phyloP scores from a whole-genome alignment of 164 flowering plant genomes.

The Aristolochia californica region DNA sequence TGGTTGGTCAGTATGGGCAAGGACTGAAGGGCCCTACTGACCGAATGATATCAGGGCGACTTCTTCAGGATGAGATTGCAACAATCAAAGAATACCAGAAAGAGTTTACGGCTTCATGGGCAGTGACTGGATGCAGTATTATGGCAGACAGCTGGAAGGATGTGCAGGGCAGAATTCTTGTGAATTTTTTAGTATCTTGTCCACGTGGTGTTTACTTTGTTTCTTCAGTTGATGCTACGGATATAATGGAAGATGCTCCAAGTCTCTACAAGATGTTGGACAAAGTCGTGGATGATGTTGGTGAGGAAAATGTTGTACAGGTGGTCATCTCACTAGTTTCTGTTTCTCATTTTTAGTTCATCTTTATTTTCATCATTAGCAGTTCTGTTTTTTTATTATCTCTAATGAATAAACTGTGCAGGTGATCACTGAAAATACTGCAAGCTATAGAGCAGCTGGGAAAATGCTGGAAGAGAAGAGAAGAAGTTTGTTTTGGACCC shows the following conservation, averaged over 20 bases:
- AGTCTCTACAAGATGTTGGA: constrained; percentile 56
- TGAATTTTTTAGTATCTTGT: constrained; percentile 60
- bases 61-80: constrained; percentile 51
- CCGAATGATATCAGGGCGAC: constrained; percentile 41
- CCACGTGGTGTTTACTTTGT: constrained; percentile 58
- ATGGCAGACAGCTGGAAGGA: constrained; percentile 79
- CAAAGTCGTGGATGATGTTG: constrained; percentile 63
- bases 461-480: constrained; percentile 75
- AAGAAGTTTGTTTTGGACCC: constrained; percentile 64
- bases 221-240: constrained; percentile 60
- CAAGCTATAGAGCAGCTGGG: constrained; percentile 59
- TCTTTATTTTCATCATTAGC: background rate
- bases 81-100: constrained; percentile 35
- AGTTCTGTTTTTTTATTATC: background rate
- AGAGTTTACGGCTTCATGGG: constrained; percentile 53
- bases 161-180: constrained; percentile 37
- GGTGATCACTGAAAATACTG: constrained; percentile 60
- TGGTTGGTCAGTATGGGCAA: constrained; percentile 61
- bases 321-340: constrained; percentile 18
- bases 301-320: constrained; percentile 82
- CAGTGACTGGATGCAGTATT: constrained; percentile 58
- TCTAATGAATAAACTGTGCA: constrained; percentile 9
- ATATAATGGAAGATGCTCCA: constrained; percentile 38
- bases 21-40: constrained; percentile 43
- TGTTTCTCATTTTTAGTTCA: background rate